These are phyloP conservation scores for Cinnamomum micranthum DNA, from an alignment of 164 flowering plant genomes.

Conservation along the genomic window DNA sequence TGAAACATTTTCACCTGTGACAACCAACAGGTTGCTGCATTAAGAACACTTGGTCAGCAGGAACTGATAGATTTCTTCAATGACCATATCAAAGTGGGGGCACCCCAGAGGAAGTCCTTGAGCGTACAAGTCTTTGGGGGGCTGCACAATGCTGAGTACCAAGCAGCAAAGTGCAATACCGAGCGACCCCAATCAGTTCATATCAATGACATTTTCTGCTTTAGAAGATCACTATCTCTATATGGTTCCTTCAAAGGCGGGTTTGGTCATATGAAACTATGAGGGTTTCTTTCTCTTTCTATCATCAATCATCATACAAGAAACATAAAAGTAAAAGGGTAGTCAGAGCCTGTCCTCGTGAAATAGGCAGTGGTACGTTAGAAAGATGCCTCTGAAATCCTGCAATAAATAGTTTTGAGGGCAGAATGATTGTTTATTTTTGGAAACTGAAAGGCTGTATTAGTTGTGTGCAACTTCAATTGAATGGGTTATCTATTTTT, in stretches of 20 bases:
- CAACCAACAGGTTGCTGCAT: slow-evolving; percentile 59
- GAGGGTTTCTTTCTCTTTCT: neutral
- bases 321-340: neutral
- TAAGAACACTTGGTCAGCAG: slow-evolving; percentile 54
- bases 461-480: too few species aligned
- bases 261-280: slow-evolving; percentile 59
- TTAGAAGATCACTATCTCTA: slow-evolving; percentile 79
- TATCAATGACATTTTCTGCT: slow-evolving; percentile 71
- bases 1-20: neutral
- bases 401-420: too few species aligned
- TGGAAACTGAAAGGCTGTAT: too few species aligned
- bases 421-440: too few species aligned
- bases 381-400: too few species aligned
- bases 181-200: slow-evolving; percentile 18
- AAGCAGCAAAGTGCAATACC: slow-evolving; percentile 33
- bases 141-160: slow-evolving; percentile 48
- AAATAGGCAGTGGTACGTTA: neutral
- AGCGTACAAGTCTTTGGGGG: slow-evolving; percentile 72
- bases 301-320: neutral
- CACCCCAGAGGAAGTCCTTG: slow-evolving; percentile 52
- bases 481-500: too few species aligned
- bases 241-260: slow-evolving; percentile 77
- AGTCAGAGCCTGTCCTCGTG: neutral
- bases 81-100: slow-evolving; percentile 68
- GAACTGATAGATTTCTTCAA: slow-evolving; percentile 78